Base-by-base conservation (phyloP, 2,329 filamentous ascomycete genomes). In the Sporothrix luriei region DNA sequence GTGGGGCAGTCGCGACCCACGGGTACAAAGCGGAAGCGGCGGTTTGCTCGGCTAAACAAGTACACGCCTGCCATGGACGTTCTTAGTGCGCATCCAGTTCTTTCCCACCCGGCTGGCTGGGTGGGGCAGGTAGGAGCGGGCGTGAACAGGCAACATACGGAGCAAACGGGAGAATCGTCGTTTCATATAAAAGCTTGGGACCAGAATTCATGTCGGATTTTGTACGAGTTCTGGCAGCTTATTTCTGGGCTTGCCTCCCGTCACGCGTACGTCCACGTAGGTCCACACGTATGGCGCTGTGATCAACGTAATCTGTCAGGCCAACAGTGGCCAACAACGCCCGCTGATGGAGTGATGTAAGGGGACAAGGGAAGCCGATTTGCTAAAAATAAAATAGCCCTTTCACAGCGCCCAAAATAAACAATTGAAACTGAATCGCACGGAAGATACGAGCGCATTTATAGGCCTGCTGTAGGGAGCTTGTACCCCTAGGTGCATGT, bases 1-100 rank as follows among this genome's bases (percentile, higher is more conserved):
- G 62, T 26, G 62, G 62, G 62, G 62, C 62, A 51, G 61, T n/a
- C 62, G 43, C 62, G 46, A 65, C 43, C 62, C 43, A 38, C 62
- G 9, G 43, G 62, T 51, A 64, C 61, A 64, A 64, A 26, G 61
- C 61, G 16, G 43, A 64, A 64, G 61, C 24, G 61, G 43, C 24
- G 61, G 43, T 49, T 64, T 64, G 61, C 43, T 48, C 43, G 61
- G 57, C 38, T n/a, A 16, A 10, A 19, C 57, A 62, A 19, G 57
- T 62, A 61, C n/a, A 43, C 13, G 57, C 57, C 57, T 62, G 14
- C 38, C 14, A 46, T 11, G 21, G 57, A 16, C n/a, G 21, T 62
- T 62, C 57, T 46, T 46, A 62, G 38, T n/a, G 19, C 38, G 33
- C 21, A 16, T 61, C 38, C 38, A 61, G 40, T 43, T 9, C 57